phyloP scores from a whole-genome alignment of 257 asterid species.

The Perilla frutescens region DNA sequence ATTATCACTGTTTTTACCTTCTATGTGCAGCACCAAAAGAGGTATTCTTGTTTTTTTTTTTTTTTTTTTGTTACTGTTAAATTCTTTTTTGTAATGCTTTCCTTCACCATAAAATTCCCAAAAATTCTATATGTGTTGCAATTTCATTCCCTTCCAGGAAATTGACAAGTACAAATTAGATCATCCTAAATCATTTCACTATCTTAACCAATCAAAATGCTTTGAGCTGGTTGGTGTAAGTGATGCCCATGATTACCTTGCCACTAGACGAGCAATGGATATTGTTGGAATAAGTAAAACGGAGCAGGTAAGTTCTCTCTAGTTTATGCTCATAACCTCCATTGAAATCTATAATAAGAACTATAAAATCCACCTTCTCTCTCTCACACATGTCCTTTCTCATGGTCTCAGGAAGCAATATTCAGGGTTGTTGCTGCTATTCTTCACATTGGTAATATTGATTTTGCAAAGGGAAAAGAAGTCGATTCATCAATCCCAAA shows the following conservation, averaged over 20 bases:
- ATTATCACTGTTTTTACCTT: constrained; percentile 97
- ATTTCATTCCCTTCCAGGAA: constrained; percentile 59
- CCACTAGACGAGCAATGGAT: constrained; percentile 97
- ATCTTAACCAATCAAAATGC: constrained; percentile 96
- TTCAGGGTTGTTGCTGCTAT: constrained; percentile 95
- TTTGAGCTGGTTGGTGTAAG: constrained; percentile 77
- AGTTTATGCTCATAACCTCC: constrained; percentile 5
- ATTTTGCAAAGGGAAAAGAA: constrained; percentile 90
- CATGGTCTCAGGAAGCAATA: constrained; percentile 82
- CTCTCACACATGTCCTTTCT: constrained; percentile 27
- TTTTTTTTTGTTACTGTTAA: constrained; percentile 27
- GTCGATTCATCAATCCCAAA: constrained; percentile 81
- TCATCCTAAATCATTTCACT: constrained; percentile 83
- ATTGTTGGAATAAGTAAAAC: constrained; percentile 85
- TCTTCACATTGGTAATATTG: constrained; percentile 94
- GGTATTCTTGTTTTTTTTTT: constrained; percentile 48
- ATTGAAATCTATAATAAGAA: constrained; percentile 8
- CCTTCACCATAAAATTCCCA: constrained; percentile 7
- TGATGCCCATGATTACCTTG: constrained; percentile 91
- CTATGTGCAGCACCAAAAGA: constrained; percentile 98
- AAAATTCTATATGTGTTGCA: constrained; percentile 17
- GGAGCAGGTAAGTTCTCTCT: constrained; percentile 70
- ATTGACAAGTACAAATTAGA: constrained; percentile 81
- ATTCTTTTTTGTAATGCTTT: constrained; percentile 28
- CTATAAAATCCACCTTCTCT: constrained; percentile 18